Evolutionary conservation across 371 early-diverging fungal genomes (phyloP).

Genomic region (Mucor racemosus): DNA sequence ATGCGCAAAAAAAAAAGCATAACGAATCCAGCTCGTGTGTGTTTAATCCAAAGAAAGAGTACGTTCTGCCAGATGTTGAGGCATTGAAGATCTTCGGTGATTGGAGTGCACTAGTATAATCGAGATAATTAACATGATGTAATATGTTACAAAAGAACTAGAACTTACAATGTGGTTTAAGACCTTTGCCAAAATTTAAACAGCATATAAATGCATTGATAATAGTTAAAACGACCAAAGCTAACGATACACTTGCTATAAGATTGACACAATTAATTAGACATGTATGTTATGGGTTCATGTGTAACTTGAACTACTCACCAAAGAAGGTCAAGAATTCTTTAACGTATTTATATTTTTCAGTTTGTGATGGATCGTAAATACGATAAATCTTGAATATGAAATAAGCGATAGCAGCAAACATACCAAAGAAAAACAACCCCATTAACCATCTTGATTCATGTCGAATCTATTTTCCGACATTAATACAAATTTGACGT

Average conservation of each 20-base stretch:
- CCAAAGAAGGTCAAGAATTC: conserved; percentile 90
- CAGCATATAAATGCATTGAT: conserved; percentile 71
- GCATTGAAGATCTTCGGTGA: conserved; percentile 20
- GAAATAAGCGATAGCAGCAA: conserved; percentile 81
- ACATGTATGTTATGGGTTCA: background rate
- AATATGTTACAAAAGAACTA: background rate
- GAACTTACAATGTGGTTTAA: conserved; percentile 61
- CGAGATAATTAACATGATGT: background rate
- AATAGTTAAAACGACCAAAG: conserved; percentile 71
- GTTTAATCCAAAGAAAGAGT: conserved; percentile 31
- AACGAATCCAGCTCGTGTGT: conserved; percentile 9
- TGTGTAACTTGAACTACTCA: conserved; percentile 28
- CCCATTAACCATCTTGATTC: conserved; percentile 60
- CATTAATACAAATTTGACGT: background rate
- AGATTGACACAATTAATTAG: background rate
- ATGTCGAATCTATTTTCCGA: conserved; percentile 37
- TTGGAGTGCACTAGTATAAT: conserved; percentile 2
- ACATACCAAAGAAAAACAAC: conserved; percentile 70
- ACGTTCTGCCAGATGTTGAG: conserved; percentile 18
- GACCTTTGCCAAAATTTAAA: conserved; percentile 83
- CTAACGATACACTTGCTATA: conserved; percentile 70
- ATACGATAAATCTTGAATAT: conserved; percentile 85
- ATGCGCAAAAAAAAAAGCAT: conserved; percentile 10
- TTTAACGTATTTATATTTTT: conserved; percentile 65
- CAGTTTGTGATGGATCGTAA: conserved; percentile 62